phyloP scores from a whole-genome alignment of 768 basidiomycete genomes.

The Wakefieldia striispora region DNA sequence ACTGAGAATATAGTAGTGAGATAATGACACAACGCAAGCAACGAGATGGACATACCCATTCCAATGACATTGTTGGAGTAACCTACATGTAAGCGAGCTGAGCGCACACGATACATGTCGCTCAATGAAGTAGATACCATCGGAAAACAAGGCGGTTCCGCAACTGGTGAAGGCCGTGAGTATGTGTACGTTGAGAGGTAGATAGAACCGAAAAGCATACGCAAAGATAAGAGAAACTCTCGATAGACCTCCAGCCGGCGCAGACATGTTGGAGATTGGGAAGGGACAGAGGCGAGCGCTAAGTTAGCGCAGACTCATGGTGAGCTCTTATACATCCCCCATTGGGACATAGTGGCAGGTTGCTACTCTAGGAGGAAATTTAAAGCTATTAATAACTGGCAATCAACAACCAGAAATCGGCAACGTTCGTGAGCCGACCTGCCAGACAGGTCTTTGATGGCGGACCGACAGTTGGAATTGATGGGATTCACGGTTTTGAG shows the following conservation, averaged over 20 bases:
- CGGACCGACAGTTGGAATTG: neutral
- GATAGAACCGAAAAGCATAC: conserved; percentile 40
- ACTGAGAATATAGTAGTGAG: conserved; percentile 40
- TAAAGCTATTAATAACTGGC: neutral
- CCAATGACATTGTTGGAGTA: conserved; percentile 83
- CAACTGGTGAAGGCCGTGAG: conserved; percentile 45
- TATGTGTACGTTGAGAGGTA: neutral
- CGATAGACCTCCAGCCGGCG: conserved; percentile 27
- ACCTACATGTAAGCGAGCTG: conserved; percentile 39
- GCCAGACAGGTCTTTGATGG: too few relatives aligned
- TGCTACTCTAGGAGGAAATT: neutral
- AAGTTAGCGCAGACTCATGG: neutral
- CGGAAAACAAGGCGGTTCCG: conserved; percentile 85
- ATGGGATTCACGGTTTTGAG: neutral
- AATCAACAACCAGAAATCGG: conserved; percentile 12
- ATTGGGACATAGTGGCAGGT: neutral
- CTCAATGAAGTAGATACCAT: conserved; percentile 46
- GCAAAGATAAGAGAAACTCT: conserved; percentile 84
- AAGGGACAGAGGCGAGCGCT: neutral
- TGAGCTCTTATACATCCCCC: conserved; percentile 9
- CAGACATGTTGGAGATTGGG: conserved; percentile 15
- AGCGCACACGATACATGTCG: neutral
- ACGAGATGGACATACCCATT: conserved; percentile 47
- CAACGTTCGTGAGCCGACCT: conserved; percentile 22
- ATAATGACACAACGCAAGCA: neutral